Conservation (phyloP, 2,329 filamentous ascomycete genomes). For the Alternaria brassicae region DNA sequence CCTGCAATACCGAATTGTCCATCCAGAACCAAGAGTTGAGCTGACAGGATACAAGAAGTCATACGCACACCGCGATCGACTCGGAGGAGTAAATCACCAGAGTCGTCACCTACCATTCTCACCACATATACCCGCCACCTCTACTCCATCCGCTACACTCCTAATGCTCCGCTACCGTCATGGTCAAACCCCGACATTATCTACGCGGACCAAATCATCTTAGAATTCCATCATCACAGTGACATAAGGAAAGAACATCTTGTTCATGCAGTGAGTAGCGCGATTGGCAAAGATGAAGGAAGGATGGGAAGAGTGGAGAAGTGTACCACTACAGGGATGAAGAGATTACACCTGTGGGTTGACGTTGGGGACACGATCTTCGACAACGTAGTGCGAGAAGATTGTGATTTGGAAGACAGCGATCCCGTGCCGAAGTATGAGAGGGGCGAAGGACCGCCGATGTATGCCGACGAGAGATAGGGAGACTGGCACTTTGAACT, state of each 20-base stretch:
- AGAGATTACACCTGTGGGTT: constrained; percentile 21
- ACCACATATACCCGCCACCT: constrained; percentile 20
- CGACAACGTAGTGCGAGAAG: not conserved
- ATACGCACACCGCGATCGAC: not conserved
- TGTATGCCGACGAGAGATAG: constrained; percentile 11
- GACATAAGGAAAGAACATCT: constrained; percentile 9
- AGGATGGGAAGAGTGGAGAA: constrained; percentile 25
- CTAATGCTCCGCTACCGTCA: constrained; percentile 8
- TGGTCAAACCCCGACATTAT: constrained; percentile 19
- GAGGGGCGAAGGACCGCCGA: constrained; percentile 19
- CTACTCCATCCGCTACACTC: constrained; percentile 13
- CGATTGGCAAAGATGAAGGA: constrained; percentile 16
- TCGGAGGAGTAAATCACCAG: not conserved
- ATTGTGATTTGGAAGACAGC: constrained; percentile 3
- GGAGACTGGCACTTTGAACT: not conserved
- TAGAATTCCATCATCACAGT: constrained; percentile 21
- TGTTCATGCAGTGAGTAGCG: constrained; percentile 12
- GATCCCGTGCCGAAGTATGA: constrained; percentile 23
- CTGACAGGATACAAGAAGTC: not conserved
- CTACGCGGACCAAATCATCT: constrained; percentile 16
- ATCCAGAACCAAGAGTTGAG: not conserved
- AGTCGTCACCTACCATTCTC: constrained; percentile 3
- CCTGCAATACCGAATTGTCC: not conserved
- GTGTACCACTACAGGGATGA: constrained; percentile 5
- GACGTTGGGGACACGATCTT: constrained; percentile 18